Percentiles rank a stretch among this genome's conserved stretches.
Evolutionary conservation across 352 stramenopile species (phyloP).

Genomic region (Phytophthora pini): DNA sequence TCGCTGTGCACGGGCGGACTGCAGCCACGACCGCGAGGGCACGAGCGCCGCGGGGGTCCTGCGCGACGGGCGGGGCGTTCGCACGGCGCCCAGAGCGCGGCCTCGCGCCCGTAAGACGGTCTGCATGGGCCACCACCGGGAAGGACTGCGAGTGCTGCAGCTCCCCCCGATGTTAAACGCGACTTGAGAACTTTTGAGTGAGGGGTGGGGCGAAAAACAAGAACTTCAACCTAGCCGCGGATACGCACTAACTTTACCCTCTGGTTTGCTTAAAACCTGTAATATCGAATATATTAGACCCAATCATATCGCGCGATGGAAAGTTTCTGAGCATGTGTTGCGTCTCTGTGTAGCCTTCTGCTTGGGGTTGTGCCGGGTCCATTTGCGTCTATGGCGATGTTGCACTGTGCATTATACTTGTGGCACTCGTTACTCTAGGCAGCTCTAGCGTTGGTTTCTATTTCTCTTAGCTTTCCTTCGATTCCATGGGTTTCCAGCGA

Average conservation of each 20-base stretch:
- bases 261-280: constrained; percentile 1
- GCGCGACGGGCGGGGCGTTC: constrained; percentile 22
- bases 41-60: constrained; percentile 9
- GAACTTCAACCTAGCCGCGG: constrained; percentile 35
- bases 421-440: constrained; percentile 17
- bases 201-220: constrained; percentile 7
- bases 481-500: constrained; percentile 80
- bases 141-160: constrained; percentile 17
- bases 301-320: neutral
- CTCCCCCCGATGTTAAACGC: constrained; percentile 9
- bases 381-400: constrained; percentile 6
- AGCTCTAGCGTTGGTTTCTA: constrained; percentile 17
- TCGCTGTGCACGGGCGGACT: constrained; percentile 4
- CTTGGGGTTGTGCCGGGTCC: constrained; percentile 10
- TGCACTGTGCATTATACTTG: constrained; percentile 28
- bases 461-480: constrained; percentile 64
- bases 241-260: constrained; percentile 1
- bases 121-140: constrained; percentile 34
- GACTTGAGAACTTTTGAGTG: constrained; percentile 6
- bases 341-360: constrained; percentile 3
- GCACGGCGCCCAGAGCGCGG: constrained; percentile 27
- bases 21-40: constrained; percentile 19
- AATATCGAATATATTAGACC: neutral
- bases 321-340: neutral
- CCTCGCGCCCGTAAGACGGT: constrained; percentile 36